phyloP scores from a whole-genome alignment of 371 early-diverging fungal genomes.

The Mortierella sp. region DNA sequence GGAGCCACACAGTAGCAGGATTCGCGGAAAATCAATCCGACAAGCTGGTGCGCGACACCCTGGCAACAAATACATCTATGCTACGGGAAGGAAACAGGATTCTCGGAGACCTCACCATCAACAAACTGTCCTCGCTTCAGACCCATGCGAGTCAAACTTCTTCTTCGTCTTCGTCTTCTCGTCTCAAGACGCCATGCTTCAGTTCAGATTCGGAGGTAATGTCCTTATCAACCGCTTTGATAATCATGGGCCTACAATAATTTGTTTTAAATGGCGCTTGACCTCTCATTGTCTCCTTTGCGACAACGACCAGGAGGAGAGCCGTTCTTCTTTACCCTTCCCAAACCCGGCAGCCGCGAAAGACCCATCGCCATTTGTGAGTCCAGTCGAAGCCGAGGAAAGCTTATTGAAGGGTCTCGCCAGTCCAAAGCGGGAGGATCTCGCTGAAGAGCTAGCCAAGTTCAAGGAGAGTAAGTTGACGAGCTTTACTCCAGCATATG shows the following conservation, averaged over 20 bases:
- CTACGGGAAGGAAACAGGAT: neutral
- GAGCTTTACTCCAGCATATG: too few species aligned
- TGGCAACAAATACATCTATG: neutral
- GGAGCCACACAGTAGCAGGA: neutral
- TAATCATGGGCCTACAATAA: too few species aligned
- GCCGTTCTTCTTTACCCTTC: neutral
- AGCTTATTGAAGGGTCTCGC: neutral
- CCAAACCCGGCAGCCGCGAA: neutral
- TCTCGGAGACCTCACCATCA: neutral
- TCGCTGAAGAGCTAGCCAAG: neutral
- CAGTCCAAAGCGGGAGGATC: neutral
- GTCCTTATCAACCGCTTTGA: too few species aligned
- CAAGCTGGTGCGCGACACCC: neutral
- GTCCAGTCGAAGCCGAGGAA: neutral
- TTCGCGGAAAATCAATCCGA: neutral
- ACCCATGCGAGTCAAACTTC: neutral
- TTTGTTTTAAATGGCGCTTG: neutral
- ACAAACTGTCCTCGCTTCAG: neutral
- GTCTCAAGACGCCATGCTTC: neutral
- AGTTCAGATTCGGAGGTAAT: neutral
- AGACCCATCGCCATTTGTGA: neutral
- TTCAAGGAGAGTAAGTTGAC: neutral
- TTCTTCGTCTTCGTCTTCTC: neutral
- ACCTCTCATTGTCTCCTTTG: neutral
- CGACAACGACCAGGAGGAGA: neutral